phyloP scores from a whole-genome alignment of 495 filamentous ascomycete species.

The Astrothelium macrocarpum region DNA sequence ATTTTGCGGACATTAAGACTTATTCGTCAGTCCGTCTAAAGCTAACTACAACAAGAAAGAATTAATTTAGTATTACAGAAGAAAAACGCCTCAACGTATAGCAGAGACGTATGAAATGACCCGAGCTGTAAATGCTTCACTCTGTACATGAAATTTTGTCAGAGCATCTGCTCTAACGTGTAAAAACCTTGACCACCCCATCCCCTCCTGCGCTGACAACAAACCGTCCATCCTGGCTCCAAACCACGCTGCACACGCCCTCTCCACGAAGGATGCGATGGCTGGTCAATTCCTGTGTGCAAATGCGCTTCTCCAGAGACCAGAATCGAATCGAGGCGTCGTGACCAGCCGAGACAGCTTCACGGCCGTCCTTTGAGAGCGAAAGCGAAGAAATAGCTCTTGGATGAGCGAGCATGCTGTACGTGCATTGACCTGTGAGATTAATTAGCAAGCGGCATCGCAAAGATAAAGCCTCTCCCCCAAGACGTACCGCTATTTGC shows the following conservation, averaged over 20 bases:
- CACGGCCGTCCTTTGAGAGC: constrained; percentile 81
- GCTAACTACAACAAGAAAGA: too few species aligned
- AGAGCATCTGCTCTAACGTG: constrained; percentile 34
- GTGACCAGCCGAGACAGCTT: constrained; percentile 92
- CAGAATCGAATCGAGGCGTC: constrained; percentile 93
- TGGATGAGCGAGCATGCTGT: constrained; percentile 94
- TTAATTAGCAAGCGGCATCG: not conserved
- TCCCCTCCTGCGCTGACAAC: constrained; percentile 95
- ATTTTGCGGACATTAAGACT: too few species aligned
- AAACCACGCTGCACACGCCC: constrained; percentile 83
- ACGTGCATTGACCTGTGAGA: constrained; percentile 97
- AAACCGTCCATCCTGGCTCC: constrained; percentile 89
- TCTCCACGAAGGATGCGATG: constrained; percentile 90
- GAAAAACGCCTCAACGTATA: too few species aligned
- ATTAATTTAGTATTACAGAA: too few species aligned
- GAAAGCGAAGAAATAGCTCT: constrained; percentile 83
- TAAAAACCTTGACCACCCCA: constrained; percentile 93
- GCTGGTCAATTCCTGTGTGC: constrained; percentile 85
- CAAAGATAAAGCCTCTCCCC: not conserved
- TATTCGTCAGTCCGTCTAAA: too few species aligned
- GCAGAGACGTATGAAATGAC: too few species aligned
- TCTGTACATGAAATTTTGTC: not conserved
- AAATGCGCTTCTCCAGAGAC: constrained; percentile 89
- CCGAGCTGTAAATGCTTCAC: too few species aligned
- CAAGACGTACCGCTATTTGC: constrained; percentile 86